Percentiles rank a stretch among this genome's conserved stretches.
Conservation (phyloP, 2,329 filamentous ascomycete genomes). For the Cryphonectria radicalis region DNA sequence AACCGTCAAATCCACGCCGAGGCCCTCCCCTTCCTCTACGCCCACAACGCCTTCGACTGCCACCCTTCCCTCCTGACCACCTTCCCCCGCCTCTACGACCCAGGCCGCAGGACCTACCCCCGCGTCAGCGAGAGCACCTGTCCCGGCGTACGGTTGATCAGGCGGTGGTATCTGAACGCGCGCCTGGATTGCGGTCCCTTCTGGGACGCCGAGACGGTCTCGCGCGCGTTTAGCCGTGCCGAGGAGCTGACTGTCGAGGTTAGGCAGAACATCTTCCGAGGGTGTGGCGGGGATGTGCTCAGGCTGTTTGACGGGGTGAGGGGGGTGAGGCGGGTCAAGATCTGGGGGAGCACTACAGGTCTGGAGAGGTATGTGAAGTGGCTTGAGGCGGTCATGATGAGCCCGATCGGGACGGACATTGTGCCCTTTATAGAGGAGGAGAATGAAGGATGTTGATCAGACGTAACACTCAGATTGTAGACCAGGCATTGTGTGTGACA, state of each 20-base stretch:
- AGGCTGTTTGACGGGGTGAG: constrained; percentile 48
- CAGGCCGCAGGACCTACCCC: constrained; percentile 38
- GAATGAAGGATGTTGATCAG: neutral
- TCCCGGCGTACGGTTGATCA: constrained; percentile 38
- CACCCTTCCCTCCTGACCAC: constrained; percentile 46
- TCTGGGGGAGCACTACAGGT: constrained; percentile 45
- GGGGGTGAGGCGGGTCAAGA: constrained; percentile 42
- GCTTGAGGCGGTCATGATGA: constrained; percentile 45
- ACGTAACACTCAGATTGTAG: neutral
- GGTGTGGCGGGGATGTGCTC: constrained; percentile 43
- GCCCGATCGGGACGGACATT: constrained; percentile 16
- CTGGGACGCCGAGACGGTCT: constrained; percentile 38
- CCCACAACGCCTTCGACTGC: constrained; percentile 48
- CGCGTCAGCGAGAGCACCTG: constrained; percentile 34
- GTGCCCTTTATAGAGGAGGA: neutral
- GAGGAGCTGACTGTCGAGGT: constrained; percentile 47
- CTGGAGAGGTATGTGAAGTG: constrained; percentile 49
- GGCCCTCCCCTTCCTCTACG: constrained; percentile 47
- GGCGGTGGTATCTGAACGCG: constrained; percentile 45
- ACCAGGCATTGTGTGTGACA: neutral
- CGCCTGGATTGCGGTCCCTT: constrained; percentile 47
- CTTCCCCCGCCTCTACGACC: constrained; percentile 45
- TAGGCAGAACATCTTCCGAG: constrained; percentile 46
- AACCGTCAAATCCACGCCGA: constrained; percentile 49
- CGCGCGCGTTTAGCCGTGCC: constrained; percentile 42